Conservation (phyloP, 2,329 filamentous ascomycete genomes). For the Paraphoma chrysanthemicola region DNA sequence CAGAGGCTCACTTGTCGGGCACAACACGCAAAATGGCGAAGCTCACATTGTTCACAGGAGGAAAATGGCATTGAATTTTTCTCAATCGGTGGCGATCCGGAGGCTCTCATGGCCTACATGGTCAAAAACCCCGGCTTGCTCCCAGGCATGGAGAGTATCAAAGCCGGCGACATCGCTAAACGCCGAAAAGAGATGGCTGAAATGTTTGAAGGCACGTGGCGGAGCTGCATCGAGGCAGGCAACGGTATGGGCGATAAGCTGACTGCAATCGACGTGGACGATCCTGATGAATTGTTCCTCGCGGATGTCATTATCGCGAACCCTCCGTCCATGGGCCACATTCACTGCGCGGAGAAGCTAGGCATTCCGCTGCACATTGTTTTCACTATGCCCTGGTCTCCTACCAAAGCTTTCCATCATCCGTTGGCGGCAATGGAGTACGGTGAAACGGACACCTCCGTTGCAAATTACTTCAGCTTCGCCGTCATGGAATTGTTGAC, state of each 20-base stretch:
- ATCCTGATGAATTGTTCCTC: constrained; percentile 67
- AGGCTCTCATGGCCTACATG: constrained; percentile 60
- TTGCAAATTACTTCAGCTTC: constrained; percentile 56
- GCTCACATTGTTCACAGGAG: constrained; percentile 10
- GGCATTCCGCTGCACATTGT: constrained; percentile 80
- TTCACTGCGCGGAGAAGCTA: constrained; percentile 76
- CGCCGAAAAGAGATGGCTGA: constrained; percentile 34
- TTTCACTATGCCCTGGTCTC: constrained; percentile 73
- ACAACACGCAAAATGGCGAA: background rate
- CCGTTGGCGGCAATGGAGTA: constrained; percentile 58
- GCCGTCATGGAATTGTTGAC: constrained; percentile 57
- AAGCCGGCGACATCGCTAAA: constrained; percentile 43
- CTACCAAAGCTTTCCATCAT: constrained; percentile 56
- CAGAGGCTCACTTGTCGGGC: background rate
- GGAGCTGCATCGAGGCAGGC: constrained; percentile 50
- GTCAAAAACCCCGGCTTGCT: constrained; percentile 56
- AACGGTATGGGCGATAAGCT: constrained; percentile 25
- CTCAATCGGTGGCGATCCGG: constrained; percentile 43
- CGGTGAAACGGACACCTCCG: constrained; percentile 39
- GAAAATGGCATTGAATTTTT: constrained; percentile 47
- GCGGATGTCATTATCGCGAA: constrained; percentile 61
- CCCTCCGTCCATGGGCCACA: constrained; percentile 39
- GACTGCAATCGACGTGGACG: constrained; percentile 17
- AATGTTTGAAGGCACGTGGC: constrained; percentile 43
- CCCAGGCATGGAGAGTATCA: constrained; percentile 35